These are phyloP conservation scores for Aspergillus sp. DNA, from an alignment of 2,329 filamentous ascomycete species.

Conservation along the genomic window DNA sequence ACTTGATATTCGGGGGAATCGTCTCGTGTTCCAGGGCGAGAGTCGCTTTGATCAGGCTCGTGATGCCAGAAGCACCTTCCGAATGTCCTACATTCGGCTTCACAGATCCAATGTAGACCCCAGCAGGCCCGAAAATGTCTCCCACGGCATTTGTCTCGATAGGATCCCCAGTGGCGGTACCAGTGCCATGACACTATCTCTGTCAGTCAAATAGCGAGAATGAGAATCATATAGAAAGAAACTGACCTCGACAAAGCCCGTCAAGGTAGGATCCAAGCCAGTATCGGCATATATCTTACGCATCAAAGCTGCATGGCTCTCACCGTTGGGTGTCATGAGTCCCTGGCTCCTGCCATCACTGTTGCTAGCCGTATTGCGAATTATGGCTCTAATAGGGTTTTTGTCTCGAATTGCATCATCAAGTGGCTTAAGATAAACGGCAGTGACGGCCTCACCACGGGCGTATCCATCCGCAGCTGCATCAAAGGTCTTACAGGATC, in stretches of 20 bases:
- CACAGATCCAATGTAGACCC: conserved; percentile 7
- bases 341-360: conserved; percentile 9
- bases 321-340: conserved; percentile 8
- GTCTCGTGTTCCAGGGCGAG: conserved; percentile 12
- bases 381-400: not conserved
- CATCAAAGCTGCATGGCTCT: conserved; percentile 13
- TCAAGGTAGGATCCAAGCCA: conserved; percentile 1
- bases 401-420: not conserved
- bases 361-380: conserved; percentile 2
- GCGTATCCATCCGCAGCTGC: not conserved
- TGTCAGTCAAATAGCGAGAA: too few relatives aligned
- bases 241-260: conserved; percentile 6
- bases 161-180: conserved; percentile 7
- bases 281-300: conserved; percentile 5
- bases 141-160: conserved; percentile 4
- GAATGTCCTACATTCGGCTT: conserved; percentile 21
- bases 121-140: not conserved
- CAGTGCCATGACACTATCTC: conserved; percentile 8
- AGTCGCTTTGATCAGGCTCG: conserved; percentile 14
- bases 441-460: conserved; percentile 1
- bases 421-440: not conserved
- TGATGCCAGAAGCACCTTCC: conserved; percentile 16
- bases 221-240: not conserved
- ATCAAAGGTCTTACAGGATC: conserved; percentile 1
- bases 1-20: conserved; percentile 15